Evolutionary conservation across 805 yeast species (phyloP).

Genomic region (Wickerhamiella brachini): DNA sequence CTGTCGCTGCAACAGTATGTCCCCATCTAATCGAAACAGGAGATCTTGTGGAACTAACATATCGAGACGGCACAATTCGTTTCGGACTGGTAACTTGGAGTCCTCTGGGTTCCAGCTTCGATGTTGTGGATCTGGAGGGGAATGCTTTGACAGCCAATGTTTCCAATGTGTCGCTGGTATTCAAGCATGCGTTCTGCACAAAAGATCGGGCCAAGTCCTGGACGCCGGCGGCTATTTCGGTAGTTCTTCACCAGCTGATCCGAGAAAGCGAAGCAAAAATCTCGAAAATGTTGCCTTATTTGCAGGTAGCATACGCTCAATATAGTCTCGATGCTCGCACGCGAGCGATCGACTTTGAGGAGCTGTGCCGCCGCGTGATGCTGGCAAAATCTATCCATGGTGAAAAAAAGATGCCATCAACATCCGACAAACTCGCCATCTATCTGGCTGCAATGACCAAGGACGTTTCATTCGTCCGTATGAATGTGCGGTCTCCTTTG

Average conservation of each 20-base stretch:
- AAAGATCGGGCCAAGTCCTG: background rate
- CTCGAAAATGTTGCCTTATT: slow-evolving; percentile 1
- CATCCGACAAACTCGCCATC: background rate
- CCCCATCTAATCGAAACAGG: slow-evolving; percentile 12
- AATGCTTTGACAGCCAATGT: background rate
- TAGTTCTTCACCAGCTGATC: background rate
- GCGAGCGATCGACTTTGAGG: slow-evolving; percentile 10
- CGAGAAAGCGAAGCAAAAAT: background rate
- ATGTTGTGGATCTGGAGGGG: slow-evolving; percentile 8
- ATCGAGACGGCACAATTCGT: slow-evolving; percentile 5
- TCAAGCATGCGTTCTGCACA: slow-evolving; percentile 6
- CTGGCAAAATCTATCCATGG: background rate
- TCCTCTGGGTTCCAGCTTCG: slow-evolving; percentile 8
- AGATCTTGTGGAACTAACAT: slow-evolving; percentile 12
- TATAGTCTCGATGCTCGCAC: slow-evolving; percentile 1
- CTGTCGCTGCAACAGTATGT: background rate
- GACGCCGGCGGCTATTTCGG: background rate
- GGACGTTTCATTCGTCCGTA: slow-evolving; percentile 7
- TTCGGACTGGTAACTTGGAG: slow-evolving; percentile 15
- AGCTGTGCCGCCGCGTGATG: slow-evolving; percentile 1
- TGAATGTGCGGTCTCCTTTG: slow-evolving; percentile 6
- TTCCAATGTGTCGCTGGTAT: slow-evolving; percentile 7
- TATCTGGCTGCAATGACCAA: slow-evolving; percentile 5
- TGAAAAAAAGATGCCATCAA: background rate
- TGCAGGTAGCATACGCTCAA: slow-evolving; percentile 8